These are phyloP conservation scores for Bjerkandera adusta DNA, from an alignment of 1,284 basidiomycete species.

Conservation along the genomic window DNA sequence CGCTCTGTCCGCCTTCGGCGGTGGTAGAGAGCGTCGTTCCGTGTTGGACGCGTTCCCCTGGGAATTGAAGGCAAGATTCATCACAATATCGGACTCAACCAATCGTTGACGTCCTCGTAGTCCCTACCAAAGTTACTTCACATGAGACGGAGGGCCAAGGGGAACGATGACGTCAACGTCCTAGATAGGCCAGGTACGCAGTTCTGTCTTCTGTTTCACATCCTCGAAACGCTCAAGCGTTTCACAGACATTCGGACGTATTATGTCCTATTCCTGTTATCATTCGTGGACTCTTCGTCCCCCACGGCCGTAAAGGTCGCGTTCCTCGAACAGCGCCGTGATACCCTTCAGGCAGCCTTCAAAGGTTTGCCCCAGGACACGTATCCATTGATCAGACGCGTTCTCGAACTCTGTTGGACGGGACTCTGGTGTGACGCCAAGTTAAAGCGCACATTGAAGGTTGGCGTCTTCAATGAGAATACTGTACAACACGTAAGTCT, in stretches of 20 bases:
- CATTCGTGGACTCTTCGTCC: slow-evolving; percentile 54
- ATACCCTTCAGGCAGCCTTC: slow-evolving; percentile 62
- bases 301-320: slow-evolving; percentile 50
- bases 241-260: slow-evolving; percentile 67
- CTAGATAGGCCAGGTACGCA: slow-evolving; percentile 55
- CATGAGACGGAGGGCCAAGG: slow-evolving; percentile 62
- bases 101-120: slow-evolving; percentile 33
- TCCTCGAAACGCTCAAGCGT: not conserved
- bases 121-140: slow-evolving; percentile 61
- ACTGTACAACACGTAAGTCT: slow-evolving; percentile 59
- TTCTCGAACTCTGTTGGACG: slow-evolving; percentile 67
- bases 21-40: slow-evolving; percentile 58
- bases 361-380: slow-evolving; percentile 65
- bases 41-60: slow-evolving; percentile 69
- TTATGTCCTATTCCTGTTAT: slow-evolving; percentile 66
- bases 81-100: too few relatives aligned
- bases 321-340: slow-evolving; percentile 68
- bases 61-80: slow-evolving; percentile 65
- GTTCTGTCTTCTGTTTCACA: not conserved
- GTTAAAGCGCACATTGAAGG: slow-evolving; percentile 65
- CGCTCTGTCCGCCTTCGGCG: slow-evolving; percentile 57
- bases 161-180: slow-evolving; percentile 36
- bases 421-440: slow-evolving; percentile 71
- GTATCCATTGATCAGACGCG: slow-evolving; percentile 49
- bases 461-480: slow-evolving; percentile 63